Base-by-base conservation (phyloP, 805 yeast genomes). In the Wickerhamiella dianesei region DNA sequence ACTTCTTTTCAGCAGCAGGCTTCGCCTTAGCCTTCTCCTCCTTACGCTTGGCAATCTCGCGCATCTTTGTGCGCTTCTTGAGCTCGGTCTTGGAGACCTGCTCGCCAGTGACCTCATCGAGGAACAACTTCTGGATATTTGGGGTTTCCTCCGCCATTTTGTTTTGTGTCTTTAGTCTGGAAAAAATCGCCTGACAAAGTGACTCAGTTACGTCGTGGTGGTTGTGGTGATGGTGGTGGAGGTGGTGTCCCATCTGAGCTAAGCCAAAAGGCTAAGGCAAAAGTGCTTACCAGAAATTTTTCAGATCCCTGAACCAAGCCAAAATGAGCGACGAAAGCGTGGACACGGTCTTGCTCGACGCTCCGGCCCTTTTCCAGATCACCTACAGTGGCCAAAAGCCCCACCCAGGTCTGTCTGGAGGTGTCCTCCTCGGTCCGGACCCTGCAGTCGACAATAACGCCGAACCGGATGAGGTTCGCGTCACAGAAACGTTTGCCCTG, bases 61-160 rank as follows among this genome's bases (percentile, higher is more conserved):
- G 80, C 55, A 73, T 73, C 75, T 92, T 92, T 69, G 83, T 86
- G 71, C 98, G 82, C 75, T 84, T 86, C 75, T 89, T 89, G 70
- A 89, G 79, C 69, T 89, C 98, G 52, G 92, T 75, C 73, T 89
- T 89, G 62, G 97, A 92, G 42, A 89, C 95, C 68, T 78, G 83
- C 70, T 89, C 98, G 43, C 97, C 97, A 52, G 97, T 92, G 58
- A 70, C 94, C 50, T 87, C 95, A 65, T 89, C 98, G 56, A 89
- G 72, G 66, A 63, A 73, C 46, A 62, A 68, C 66, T 68, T 68
- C 52, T 64, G 63, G 49, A 82, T 78, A 60, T 87, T 96, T 61
- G 76, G 70, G 47, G 76, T 73, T 48, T 77, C 79, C 48, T 72
- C 57, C 20, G 75, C 54, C 68, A 63, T 56, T 56, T 61, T 36